Percentiles rank a stretch among this genome's conserved stretches.
phyloP scores from a whole-genome alignment of 768 basidiomycete species.

The Tricholoma furcatifolium region DNA sequence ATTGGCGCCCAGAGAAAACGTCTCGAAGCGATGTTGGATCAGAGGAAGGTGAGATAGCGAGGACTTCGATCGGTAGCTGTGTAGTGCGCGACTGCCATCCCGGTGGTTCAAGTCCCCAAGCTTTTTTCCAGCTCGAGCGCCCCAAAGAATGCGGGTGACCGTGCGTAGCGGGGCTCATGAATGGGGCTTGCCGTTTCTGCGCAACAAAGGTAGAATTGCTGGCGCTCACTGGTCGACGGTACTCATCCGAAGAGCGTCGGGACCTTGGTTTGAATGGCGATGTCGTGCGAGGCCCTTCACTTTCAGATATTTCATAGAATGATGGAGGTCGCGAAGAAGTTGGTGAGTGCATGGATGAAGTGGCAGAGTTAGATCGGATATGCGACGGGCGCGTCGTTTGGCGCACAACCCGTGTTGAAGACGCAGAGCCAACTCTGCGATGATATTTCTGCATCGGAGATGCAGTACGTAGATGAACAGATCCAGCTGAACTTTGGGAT shows the following conservation, averaged over 20 bases:
- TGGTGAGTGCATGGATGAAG: conserved; percentile 77
- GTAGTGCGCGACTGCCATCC: conserved; percentile 75
- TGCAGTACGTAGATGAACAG: conserved; percentile 61
- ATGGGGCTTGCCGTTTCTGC: conserved; percentile 78
- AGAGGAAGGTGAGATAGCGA: conserved; percentile 60
- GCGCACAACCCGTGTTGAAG: conserved; percentile 70
- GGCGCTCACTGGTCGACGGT: conserved; percentile 33
- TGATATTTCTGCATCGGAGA: conserved; percentile 82
- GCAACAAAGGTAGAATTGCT: conserved; percentile 70
- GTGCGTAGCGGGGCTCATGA: conserved; percentile 51
- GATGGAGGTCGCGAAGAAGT: conserved; percentile 77
- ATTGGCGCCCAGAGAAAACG: conserved; percentile 73
- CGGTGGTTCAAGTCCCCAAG: conserved; percentile 85
- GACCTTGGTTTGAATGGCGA: conserved; percentile 62
- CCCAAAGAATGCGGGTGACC: conserved; percentile 45
- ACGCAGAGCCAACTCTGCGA: conserved; percentile 76
- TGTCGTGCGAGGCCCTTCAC: conserved; percentile 57
- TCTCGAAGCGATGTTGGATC: conserved; percentile 62
- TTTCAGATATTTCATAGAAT: conserved; percentile 73
- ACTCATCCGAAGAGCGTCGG: conserved; percentile 49
- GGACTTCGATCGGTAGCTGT: conserved; percentile 73
- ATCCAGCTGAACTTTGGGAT: conserved; percentile 75
- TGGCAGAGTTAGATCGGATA: conserved; percentile 69
- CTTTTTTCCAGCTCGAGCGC: conserved; percentile 84
- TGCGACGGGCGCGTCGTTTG: conserved; percentile 54